Evolutionary conservation across 176 grass and related monocot genomes (phyloP).

Genomic region (Oryza rufipogon): DNA sequence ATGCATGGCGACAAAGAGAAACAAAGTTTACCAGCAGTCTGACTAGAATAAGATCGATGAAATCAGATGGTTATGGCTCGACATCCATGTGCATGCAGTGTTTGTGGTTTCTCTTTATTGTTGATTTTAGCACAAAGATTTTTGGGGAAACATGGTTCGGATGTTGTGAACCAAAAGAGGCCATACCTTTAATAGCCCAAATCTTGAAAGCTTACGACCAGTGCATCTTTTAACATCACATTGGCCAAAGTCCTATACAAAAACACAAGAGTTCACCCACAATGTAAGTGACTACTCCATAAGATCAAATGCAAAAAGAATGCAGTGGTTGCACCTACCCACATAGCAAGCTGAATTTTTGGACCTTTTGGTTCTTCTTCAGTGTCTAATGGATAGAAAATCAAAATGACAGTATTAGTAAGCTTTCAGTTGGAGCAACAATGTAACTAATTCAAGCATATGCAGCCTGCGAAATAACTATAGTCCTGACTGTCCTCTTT

Average conservation of each 20-base stretch:
- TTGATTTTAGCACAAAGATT: background rate
- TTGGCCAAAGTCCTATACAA: conserved; percentile 85
- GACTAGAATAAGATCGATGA: background rate
- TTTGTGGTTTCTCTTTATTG: conserved; percentile 6
- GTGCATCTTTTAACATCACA: conserved; percentile 93
- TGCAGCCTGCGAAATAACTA: conserved; percentile 9
- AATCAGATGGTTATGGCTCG: background rate
- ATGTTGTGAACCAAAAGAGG: background rate
- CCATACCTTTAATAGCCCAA: conserved; percentile 83
- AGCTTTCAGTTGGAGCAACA: background rate
- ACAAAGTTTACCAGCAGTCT: background rate
- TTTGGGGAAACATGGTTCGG: background rate
- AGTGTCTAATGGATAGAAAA: conserved; percentile 47
- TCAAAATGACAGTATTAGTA: conserved; percentile 25
- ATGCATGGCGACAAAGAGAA: background rate
- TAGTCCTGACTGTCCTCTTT: background rate
- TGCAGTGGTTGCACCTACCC: conserved; percentile 62
- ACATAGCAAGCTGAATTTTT: conserved; percentile 96
- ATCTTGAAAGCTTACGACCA: conserved; percentile 94
- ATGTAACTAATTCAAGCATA: background rate
- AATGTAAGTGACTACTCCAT: background rate
- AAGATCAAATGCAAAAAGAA: background rate
- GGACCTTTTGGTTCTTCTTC: conserved; percentile 53
- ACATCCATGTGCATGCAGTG: background rate
- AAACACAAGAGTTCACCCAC: conserved; percentile 12